Evolutionary conservation across 2,329 filamentous ascomycete species (phyloP), one percentile per base, ranked within the genome.

Genomic region (Colletotrichum melonis): DNA sequence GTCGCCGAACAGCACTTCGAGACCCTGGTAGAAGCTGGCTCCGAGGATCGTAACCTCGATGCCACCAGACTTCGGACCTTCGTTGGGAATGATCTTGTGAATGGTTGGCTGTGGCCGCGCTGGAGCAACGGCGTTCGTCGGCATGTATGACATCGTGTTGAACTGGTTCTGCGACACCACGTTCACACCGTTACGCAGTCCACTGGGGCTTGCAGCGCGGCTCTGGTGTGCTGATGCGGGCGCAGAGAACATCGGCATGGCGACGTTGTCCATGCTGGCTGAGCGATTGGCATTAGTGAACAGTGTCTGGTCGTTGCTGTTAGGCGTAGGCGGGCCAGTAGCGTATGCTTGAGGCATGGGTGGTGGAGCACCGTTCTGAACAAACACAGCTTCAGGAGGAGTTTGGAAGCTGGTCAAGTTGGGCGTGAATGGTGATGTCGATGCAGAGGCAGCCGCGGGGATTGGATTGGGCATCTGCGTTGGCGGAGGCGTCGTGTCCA

Each of bases 31-130:
- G 80, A 98, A 97, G 16, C 92, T 91, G 75, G 92, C 93, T 22
- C 95, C 95, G 9, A 97, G 86, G 69, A 97, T 90, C 0, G 94
- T 96, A 3, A 98, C 94, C 81, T 98, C 95, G 65, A 94, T 95
- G 55, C 95, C 95, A 72, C 95, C 95, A 46, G 90, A 91, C 72
- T 92, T 94, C 7, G 95, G 94, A 0, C 95, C 95, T 81, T 97
- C 94, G 35, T 89, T 89, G 0, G 95, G 95, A 46, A 97, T 94
- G 74, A 98, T 88, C 80, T 95, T 96, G 80, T 94, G 92, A 26
- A 97, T 96, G 22, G 92, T 90, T 2, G 89, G 86, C 12, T 83
- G 80, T 1, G 76, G 68, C 35, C 88, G 84, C n/a, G 87, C 84
- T 56, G 87, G 85, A 62, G 85, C 85, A 68, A 88, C 83, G 54